phyloP scores from a whole-genome alignment of 352 stramenopile species.

The Pythium vanterpoolii region DNA sequence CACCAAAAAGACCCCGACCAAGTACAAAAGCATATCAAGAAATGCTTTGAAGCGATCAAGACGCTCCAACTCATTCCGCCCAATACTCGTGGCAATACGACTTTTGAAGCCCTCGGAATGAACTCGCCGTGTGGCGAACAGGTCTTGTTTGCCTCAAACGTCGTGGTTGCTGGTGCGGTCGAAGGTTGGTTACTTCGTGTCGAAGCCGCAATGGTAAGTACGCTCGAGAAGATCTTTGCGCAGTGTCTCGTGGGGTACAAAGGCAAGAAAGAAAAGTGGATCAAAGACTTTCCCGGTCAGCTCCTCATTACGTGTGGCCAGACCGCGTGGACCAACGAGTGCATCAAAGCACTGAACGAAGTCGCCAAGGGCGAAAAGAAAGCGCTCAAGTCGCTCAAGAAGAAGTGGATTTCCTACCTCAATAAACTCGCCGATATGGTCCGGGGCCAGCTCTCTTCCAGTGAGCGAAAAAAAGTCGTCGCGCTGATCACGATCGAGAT shows the following conservation, averaged over 20 bases:
- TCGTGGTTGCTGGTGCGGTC: conserved; percentile 87
- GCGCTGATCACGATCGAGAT: conserved; percentile 97
- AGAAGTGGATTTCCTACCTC: conserved; percentile 93
- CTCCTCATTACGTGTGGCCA: conserved; percentile 92
- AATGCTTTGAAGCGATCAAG: conserved; percentile 91
- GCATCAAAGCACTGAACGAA: conserved; percentile 90
- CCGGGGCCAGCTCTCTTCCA: conserved; percentile 80
- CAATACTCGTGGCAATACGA: conserved; percentile 70
- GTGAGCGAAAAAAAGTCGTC: conserved; percentile 95
- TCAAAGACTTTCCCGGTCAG: conserved; percentile 92
- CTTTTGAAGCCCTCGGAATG: conserved; percentile 87
- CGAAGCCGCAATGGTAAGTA: conserved; percentile 82
- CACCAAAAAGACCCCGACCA: conserved; percentile 87
- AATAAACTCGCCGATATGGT: conserved; percentile 95
- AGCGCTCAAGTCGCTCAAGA: conserved; percentile 90
- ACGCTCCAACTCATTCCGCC: conserved; percentile 64
- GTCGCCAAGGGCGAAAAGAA: conserved; percentile 90
- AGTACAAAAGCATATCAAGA: conserved; percentile 91
- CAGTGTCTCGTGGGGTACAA: conserved; percentile 86
- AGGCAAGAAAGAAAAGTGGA: conserved; percentile 95
- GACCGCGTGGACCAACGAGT: conserved; percentile 92
- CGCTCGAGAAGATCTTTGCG: conserved; percentile 82
- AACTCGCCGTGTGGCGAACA: conserved; percentile 89
- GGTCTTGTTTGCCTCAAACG: conserved; percentile 79
- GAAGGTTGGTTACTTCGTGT: conserved; percentile 89